Conservation (phyloP, 192 early-diverging fungal species). For the Lunasporangiospora selenospora region DNA sequence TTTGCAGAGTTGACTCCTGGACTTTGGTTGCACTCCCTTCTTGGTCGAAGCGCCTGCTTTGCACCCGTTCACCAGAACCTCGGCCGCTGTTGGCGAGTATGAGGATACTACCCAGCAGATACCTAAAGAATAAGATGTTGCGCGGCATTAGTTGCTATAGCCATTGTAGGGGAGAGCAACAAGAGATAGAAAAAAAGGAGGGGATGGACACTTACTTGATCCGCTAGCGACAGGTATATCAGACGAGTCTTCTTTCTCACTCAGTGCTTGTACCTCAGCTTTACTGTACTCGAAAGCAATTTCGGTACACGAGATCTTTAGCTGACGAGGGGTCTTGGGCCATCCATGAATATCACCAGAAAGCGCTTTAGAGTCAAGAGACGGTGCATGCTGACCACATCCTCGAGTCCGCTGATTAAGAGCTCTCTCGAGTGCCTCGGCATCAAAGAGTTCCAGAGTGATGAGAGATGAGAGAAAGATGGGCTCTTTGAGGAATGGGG, state of each 20-base stretch:
- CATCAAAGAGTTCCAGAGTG: slow-evolving; percentile 75
- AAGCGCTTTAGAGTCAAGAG: no score
- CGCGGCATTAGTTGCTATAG: not conserved
- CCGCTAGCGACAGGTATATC: slow-evolving; percentile 19
- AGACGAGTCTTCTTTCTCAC: not conserved
- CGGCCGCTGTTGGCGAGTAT: slow-evolving; percentile 15
- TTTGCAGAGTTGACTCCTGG: slow-evolving; percentile 38
- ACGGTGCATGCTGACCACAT: no score
- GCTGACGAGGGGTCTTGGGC: not conserved
- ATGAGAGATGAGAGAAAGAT: slow-evolving; percentile 71
- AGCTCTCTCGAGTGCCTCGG: slow-evolving; percentile 66
- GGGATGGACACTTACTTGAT: slow-evolving; percentile 19
- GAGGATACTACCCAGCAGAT: slow-evolving; percentile 29
- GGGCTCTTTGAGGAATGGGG: slow-evolving; percentile 63
- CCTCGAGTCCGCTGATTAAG: slow-evolving; percentile 59
- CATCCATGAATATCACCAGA: no score
- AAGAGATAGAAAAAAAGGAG: not conserved
- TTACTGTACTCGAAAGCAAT: slow-evolving; percentile 20
- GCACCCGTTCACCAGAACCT: slow-evolving; percentile 58
- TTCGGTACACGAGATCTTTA: not conserved
- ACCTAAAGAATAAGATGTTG: no score
- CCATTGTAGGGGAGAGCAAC: no score
- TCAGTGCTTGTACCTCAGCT: not conserved
- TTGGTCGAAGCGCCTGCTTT: slow-evolving; percentile 55
- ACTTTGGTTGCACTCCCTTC: slow-evolving; percentile 16